Percentiles rank a stretch among this genome's conserved stretches.
Evolutionary conservation across 805 yeast species (phyloP).

Genomic region (Candida incommunis): DNA sequence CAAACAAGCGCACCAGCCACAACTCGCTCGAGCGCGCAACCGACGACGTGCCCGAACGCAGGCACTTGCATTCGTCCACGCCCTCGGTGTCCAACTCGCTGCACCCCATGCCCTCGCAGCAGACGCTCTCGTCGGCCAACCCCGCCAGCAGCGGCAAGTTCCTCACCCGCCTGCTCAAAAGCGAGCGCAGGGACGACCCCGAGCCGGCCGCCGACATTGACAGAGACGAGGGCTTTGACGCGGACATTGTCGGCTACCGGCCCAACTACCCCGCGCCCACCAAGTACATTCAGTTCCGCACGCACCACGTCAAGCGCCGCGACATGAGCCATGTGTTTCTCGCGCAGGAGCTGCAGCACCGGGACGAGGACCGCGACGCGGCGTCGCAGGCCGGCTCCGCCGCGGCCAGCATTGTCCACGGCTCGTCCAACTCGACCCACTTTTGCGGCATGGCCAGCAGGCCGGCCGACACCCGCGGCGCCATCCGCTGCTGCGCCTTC

Average conservation of each 20-base stretch:
- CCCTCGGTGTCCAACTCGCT: too few species aligned
- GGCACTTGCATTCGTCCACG: too few species aligned
- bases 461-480: constrained; percentile 20
- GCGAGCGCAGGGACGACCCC: neutral
- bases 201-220: neutral
- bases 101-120: too few species aligned
- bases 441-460: constrained; percentile 1
- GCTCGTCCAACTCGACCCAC: constrained; percentile 3
- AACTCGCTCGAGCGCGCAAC: too few species aligned
- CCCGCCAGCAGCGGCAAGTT: neutral
- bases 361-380: neutral
- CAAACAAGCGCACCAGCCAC: too few species aligned
- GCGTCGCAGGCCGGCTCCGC: constrained; percentile 2
- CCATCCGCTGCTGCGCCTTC: constrained; percentile 65
- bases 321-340: constrained; percentile 20
- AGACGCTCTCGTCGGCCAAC: neutral
- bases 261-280: constrained; percentile 17
- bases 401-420: constrained; percentile 4
- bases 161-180: neutral
- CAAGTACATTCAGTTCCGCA: constrained; percentile 20
- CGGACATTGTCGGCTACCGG: constrained; percentile 17
- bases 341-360: constrained; percentile 20
- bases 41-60: too few species aligned
- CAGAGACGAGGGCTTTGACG: constrained; percentile 18
- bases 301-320: constrained; percentile 17